Percentiles rank a stretch among this genome's conserved stretches.
These are phyloP conservation scores for Zasmidium citrigriseum DNA, from an alignment of 2,329 filamentous ascomycete genomes.

Conservation along the genomic window DNA sequence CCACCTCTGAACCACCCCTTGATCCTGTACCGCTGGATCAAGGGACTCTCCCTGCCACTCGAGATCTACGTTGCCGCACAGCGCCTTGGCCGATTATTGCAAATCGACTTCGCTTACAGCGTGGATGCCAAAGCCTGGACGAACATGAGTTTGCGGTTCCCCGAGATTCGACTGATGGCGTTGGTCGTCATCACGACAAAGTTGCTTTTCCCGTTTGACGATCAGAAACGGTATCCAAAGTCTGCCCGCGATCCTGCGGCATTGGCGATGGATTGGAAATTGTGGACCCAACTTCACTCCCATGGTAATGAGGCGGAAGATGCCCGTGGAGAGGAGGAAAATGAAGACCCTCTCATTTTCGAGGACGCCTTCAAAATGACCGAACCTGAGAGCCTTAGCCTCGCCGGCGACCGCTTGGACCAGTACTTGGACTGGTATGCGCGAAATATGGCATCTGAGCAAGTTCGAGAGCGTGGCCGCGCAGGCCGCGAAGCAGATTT, in stretches of 20 bases:
- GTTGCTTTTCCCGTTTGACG: slow-evolving; percentile 74
- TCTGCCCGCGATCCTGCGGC: slow-evolving; percentile 58
- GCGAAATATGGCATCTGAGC: slow-evolving; percentile 60
- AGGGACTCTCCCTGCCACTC: slow-evolving; percentile 72
- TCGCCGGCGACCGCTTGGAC: slow-evolving; percentile 65
- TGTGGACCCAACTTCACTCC: slow-evolving; percentile 59
- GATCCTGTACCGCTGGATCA: slow-evolving; percentile 69
- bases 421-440: slow-evolving; percentile 81
- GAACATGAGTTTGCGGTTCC: slow-evolving; percentile 59
- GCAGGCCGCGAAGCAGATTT: slow-evolving; percentile 40
- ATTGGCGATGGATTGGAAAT: slow-evolving; percentile 69
- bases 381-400: slow-evolving; percentile 63
- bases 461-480: slow-evolving; percentile 36
- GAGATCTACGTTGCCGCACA: slow-evolving; percentile 65
- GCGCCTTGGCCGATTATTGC: slow-evolving; percentile 54
- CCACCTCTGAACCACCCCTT: slow-evolving; percentile 72
- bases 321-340: slow-evolving; percentile 23
- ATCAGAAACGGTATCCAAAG: slow-evolving; percentile 51
- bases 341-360: slow-evolving; percentile 32
- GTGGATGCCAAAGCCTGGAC: slow-evolving; percentile 31
- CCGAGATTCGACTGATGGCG: slow-evolving; percentile 73
- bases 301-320: background rate
- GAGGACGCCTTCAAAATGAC: slow-evolving; percentile 55
- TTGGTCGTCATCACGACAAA: slow-evolving; percentile 77
- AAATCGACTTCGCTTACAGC: slow-evolving; percentile 58